Base-by-base conservation (phyloP, 805 yeast genomes). In the Tetrapisispora arboricola region DNA sequence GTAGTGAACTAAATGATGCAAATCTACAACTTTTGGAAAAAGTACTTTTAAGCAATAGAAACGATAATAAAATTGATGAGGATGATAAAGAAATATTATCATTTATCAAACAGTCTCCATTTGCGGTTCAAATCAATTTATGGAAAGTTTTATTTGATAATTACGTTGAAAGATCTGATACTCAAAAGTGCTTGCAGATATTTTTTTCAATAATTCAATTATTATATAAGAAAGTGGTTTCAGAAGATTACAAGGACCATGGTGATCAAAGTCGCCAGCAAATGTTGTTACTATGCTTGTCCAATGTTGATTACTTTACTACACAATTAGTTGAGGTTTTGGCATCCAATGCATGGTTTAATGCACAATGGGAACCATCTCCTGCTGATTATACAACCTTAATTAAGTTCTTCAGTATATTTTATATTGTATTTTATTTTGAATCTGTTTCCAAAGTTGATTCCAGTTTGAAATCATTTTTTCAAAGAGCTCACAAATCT, bases 121-220 rank as follows among this genome's bases (percentile, higher is more conserved):
- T 81, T 18, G 80, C 75, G 18, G 70, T 86, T 55, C 75, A 74
- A 42, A 62, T 87, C 29, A 78, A 79, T 40, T 61, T 92, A 2
- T 88, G 96, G 94, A 75, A 74, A 25, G 69, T 81, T 19, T 63
- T 88, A 15, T 68, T 85, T 36, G 75, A 72, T 46, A 71, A 71
- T 41, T 84, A 81, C 49, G 54, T 60, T 12, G 54, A 53, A 3
- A 50, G 40, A 7, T 25, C 44, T 1, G 51, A 63, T 18, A 32
- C 60, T 2, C 57, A 58, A 0, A 66, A 70, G 19, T 67, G 71
- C 26, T 65, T 69, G 30, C 48, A 51, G 15, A 78, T 84, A 0
- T 72, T 80, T 47, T 75, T 73, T 33, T 66, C 64, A 21, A 73
- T 75, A 12, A 43, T 85, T 2, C 52, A 57, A 2, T 61, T 76